Evolutionary conservation across 1,139 yeast species (phyloP), one percentile per base, ranked within the genome.

Genomic region (Protomyces arabidopsidicola): DNA sequence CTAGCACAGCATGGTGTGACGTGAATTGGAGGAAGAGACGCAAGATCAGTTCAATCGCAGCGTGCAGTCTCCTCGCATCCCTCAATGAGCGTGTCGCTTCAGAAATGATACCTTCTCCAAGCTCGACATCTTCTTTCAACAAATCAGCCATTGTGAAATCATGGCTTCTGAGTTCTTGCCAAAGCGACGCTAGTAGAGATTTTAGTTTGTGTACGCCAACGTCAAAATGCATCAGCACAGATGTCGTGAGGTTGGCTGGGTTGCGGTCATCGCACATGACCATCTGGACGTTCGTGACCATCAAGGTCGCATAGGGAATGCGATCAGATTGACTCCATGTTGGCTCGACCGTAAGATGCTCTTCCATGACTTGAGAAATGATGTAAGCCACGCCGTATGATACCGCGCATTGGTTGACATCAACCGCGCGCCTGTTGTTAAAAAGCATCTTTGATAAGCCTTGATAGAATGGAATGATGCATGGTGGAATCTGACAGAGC

Each of bases 361-460:
- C 71, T 45, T 68, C 66, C 67, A 75, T 65, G 3, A 69, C 70
- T 20, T 62, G 56, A 4, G 75, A 75, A 50, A 75, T 69, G 51
- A 68, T 55, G 22, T 72, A 68, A 31, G 75, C 75, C 68, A 74
- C 71, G 45, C 68, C 67, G 9, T 74, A 69, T 2, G 75, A 75
- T 38, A 65, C 65, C 65, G 68, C 70, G 55, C 69, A 68, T 14
- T 70, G 68, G n/a, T 71, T 60, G 0, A 68, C 55, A 67, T 67
- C 62, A 65, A 71, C 60, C 69, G 66, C 51, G 66, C 76, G 65
- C 52, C 71, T 31, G 65, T 70, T 53, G 45, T 20, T 55, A 68
- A 67, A 45, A n/a, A 66, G 48, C 65, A 67, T 53, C 60, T 66
- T 68, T 12, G 70, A 63, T 27, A 68, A 53, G 2, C 70, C 70